Evolutionary conservation across 1,284 basidiomycete species (phyloP).

Genomic region (Singerocomus rubriflavus): DNA sequence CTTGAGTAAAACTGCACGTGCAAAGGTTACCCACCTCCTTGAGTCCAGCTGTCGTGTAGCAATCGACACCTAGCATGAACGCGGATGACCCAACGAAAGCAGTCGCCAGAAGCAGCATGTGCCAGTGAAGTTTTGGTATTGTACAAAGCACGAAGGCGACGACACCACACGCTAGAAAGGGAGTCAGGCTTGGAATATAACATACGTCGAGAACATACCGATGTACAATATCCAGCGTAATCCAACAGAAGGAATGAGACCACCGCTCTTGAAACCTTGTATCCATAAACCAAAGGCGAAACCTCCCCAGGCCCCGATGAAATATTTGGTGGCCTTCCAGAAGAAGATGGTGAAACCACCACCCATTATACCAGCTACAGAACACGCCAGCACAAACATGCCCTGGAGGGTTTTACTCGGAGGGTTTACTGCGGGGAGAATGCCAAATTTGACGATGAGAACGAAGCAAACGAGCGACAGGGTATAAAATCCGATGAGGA

Average conservation of each 20-base stretch:
- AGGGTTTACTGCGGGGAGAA: slow-evolving; percentile 76
- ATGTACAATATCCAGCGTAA: slow-evolving; percentile 88
- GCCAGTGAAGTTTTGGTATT: slow-evolving; percentile 73
- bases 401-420: slow-evolving; percentile 79
- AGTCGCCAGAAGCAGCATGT: slow-evolving; percentile 78
- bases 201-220: slow-evolving; percentile 41
- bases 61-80: slow-evolving; percentile 90
- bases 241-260: slow-evolving; percentile 73
- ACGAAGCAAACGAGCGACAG: slow-evolving; percentile 83
- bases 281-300: slow-evolving; percentile 86
- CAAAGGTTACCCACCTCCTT: slow-evolving; percentile 67
- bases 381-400: slow-evolving; percentile 83
- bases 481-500: slow-evolving; percentile 88
- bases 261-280: slow-evolving; percentile 79
- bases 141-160: slow-evolving; percentile 62
- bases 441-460: slow-evolving; percentile 88
- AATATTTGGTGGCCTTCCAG: slow-evolving; percentile 83
- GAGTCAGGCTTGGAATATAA: slow-evolving; percentile 18
- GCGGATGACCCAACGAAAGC: slow-evolving; percentile 91
- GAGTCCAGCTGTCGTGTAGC: slow-evolving; percentile 85
- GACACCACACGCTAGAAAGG: slow-evolving; percentile 47
- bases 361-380: slow-evolving; percentile 78
- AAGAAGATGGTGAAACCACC: slow-evolving; percentile 88
- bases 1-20: background rate
- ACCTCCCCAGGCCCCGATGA: slow-evolving; percentile 87